Conservation (phyloP, 116 monocot genomes). For the Papilionanthe hybrid region DNA sequence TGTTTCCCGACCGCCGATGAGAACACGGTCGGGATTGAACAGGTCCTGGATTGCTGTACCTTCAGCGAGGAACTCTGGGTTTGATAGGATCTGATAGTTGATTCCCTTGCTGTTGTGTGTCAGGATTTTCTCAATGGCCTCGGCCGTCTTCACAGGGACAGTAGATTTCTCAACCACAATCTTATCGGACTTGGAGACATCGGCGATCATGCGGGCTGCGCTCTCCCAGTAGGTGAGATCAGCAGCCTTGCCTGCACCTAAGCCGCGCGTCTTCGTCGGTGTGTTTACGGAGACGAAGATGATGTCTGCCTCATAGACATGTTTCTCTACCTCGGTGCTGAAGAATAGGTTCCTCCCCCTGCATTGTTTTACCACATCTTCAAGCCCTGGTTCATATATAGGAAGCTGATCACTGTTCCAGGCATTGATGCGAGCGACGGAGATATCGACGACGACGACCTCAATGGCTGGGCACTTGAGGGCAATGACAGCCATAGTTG, state of each 20-base stretch:
- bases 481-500: constrained; percentile 40
- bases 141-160: constrained; percentile 32
- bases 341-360: constrained; percentile 32
- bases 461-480: constrained; percentile 28
- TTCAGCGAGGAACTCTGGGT: constrained; percentile 37
- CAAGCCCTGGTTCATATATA: constrained; percentile 35
- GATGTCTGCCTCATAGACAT: constrained; percentile 29
- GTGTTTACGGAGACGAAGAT: constrained; percentile 43
- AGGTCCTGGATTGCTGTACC: constrained; percentile 31
- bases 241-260: constrained; percentile 36
- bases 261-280: constrained; percentile 30
- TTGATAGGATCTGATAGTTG: constrained; percentile 34
- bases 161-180: constrained; percentile 41
- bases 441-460: constrained; percentile 37
- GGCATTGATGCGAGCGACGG: constrained; percentile 21
- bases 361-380: constrained; percentile 35
- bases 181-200: constrained; percentile 31
- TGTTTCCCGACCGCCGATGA: constrained; percentile 34
- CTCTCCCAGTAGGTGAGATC: constrained; percentile 41
- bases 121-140: constrained; percentile 37
- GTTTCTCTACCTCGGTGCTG: constrained; percentile 27
- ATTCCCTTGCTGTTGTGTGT: constrained; percentile 39
- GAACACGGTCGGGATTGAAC: constrained; percentile 30
- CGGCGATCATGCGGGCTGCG: constrained; percentile 36
- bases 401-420: constrained; percentile 40